Evolutionary conservation across 2,329 filamentous ascomycete species (phyloP).

Genomic region (Cordyceps militaris): DNA sequence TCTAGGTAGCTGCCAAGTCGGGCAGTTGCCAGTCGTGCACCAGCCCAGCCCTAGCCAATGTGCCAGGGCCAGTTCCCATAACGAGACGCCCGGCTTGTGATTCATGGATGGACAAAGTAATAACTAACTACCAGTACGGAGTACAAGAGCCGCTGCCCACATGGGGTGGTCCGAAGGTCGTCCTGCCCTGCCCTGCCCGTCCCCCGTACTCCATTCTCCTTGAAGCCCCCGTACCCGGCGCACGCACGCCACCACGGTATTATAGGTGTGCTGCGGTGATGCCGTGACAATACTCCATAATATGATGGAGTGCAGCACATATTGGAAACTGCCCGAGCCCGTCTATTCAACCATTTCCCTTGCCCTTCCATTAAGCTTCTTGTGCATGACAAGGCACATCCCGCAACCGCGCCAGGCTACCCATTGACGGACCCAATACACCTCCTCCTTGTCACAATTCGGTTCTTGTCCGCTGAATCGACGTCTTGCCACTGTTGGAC

Average conservation of each 20-base stretch:
- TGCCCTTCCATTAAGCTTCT: conserved; percentile 9
- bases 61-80: conserved; percentile 6
- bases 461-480: conserved; percentile 1
- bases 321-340: conserved; percentile 5
- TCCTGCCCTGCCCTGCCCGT: not conserved
- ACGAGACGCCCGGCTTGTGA: conserved; percentile 7
- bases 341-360: conserved; percentile 2
- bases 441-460: not conserved
- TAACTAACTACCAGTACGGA: no score
- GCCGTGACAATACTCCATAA: conserved; percentile 12
- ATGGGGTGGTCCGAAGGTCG: not conserved
- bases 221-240: not conserved
- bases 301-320: conserved; percentile 10
- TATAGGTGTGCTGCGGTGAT: conserved; percentile 9
- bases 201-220: conserved; percentile 5
- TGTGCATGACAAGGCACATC: conserved; percentile 8
- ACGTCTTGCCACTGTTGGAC: not conserved
- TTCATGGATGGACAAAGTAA: not conserved
- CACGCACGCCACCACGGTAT: conserved; percentile 7
- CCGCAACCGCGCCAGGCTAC: conserved; percentile 2
- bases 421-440: not conserved
- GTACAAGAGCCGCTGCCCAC: conserved; percentile 9
- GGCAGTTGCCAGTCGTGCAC: conserved; percentile 11
- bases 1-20: conserved; percentile 12
- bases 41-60: not conserved